Conservation (phyloP, 768 basidiomycete genomes). For the Trametes cubensis region DNA sequence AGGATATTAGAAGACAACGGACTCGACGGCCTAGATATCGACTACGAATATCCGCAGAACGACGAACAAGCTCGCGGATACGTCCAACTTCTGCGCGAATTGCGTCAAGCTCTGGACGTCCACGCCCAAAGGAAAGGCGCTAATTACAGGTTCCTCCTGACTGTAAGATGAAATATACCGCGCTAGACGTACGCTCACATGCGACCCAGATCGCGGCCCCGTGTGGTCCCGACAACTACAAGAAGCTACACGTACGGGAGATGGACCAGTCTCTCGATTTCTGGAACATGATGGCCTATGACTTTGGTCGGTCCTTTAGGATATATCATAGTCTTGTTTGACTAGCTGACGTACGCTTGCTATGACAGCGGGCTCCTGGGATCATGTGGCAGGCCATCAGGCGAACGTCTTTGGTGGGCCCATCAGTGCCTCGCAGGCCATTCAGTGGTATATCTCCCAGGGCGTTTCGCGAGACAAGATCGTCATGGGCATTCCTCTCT, state of each 20-base stretch:
- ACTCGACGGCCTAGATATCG: conserved; percentile 88
- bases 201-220: conserved; percentile 80
- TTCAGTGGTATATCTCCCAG: conserved; percentile 67
- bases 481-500: conserved; percentile 89
- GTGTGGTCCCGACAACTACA: conserved; percentile 85
- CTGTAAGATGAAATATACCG: conserved; percentile 48
- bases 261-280: conserved; percentile 92
- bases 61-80: conserved; percentile 81
- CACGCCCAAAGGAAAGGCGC: conserved; percentile 70
- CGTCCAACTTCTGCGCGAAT: conserved; percentile 74
- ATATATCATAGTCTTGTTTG: neutral
- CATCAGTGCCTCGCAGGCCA: conserved; percentile 62
- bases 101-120: conserved; percentile 73
- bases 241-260: conserved; percentile 72
- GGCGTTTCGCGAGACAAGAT: conserved; percentile 82
- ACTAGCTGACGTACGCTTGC: neutral
- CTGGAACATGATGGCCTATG: conserved; percentile 98
- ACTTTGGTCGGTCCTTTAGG: conserved; percentile 57
- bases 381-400: conserved; percentile 73
- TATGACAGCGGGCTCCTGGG: conserved; percentile 74
- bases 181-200: conserved; percentile 9
- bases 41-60: conserved; percentile 91
- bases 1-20: conserved; percentile 88
- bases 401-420: conserved; percentile 78
- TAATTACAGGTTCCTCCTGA: conserved; percentile 69